Evolutionary conservation across 225 moss, liverwort and hornwort genomes (phyloP).

Genomic region (Anthoceros angustus): DNA sequence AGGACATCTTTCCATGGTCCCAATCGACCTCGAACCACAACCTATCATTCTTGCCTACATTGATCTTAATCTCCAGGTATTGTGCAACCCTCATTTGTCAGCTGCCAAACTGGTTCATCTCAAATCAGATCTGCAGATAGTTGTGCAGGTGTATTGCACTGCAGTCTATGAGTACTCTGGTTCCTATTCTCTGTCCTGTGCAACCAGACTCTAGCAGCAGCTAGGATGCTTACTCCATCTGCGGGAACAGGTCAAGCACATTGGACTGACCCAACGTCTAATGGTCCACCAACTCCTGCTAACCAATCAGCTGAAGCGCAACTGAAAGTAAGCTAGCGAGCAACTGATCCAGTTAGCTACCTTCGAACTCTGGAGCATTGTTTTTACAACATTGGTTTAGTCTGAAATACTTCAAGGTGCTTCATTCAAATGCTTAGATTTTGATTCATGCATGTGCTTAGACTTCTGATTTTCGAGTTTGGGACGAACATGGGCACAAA

Average conservation of each 20-base stretch:
- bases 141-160: conserved; percentile 11
- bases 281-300: conserved; percentile 63
- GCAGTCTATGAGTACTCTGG: conserved; percentile 11
- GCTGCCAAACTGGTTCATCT: too few species aligned
- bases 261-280: conserved; percentile 30
- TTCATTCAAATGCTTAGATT: neutral
- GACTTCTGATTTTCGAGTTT: too few species aligned
- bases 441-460: neutral
- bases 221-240: conserved; percentile 29
- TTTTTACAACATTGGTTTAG: neutral
- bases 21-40: conserved; percentile 88
- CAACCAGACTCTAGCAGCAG: conserved; percentile 60
- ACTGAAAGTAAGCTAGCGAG: conserved; percentile 36
- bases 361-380: neutral
- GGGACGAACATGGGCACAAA: too few species aligned
- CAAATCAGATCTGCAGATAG: conserved; percentile 5
- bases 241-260: conserved; percentile 46
- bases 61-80: conserved; percentile 85
- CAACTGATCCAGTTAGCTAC: neutral
- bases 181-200: neutral
- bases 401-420: neutral
- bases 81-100: conserved; percentile 6
- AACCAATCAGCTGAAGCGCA: conserved; percentile 77
- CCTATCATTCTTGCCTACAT: conserved; percentile 98
- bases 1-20: conserved; percentile 92